phyloP scores from a whole-genome alignment of 2,329 filamentous ascomycete genomes.

The Trichophaea hybrida region DNA sequence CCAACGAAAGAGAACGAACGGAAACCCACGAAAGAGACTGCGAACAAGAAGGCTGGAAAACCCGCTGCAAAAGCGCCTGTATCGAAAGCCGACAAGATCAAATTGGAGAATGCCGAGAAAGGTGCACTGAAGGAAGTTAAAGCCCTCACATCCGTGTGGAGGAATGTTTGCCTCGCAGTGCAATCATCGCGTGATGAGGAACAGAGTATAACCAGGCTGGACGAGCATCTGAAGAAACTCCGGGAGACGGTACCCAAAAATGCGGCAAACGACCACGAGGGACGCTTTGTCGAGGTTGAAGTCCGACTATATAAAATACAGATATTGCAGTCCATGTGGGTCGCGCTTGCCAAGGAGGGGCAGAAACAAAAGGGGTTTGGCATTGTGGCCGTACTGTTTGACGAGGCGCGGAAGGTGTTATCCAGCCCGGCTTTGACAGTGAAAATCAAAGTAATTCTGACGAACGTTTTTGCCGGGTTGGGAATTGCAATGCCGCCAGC shows the following conservation, averaged over 20 bases:
- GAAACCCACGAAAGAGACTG: slow-evolving; percentile 11
- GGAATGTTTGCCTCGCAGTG: slow-evolving; percentile 11
- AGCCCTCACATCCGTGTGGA: slow-evolving; percentile 15
- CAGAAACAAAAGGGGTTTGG: slow-evolving; percentile 26
- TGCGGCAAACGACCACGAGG: slow-evolving; percentile 29
- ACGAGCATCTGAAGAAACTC: slow-evolving; percentile 18
- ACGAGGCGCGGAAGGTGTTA: slow-evolving; percentile 19
- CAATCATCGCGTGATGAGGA: slow-evolving; percentile 16
- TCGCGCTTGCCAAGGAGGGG: slow-evolving; percentile 31
- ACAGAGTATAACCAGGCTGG: slow-evolving; percentile 16
- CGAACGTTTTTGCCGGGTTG: slow-evolving; percentile 22
- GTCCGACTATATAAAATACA: slow-evolving; percentile 37
- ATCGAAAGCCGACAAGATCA: slow-evolving; percentile 21
- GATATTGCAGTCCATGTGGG: slow-evolving; percentile 38
- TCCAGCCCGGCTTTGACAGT: slow-evolving; percentile 14
- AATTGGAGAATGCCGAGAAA: slow-evolving; percentile 17
- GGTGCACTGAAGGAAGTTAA: slow-evolving; percentile 20
- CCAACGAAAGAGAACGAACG: slow-evolving; percentile 29
- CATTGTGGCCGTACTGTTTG: slow-evolving; percentile 16
- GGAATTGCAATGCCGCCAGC: slow-evolving; percentile 18
- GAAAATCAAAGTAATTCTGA: slow-evolving; percentile 13
- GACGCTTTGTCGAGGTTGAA: slow-evolving; percentile 28
- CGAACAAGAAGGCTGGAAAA: slow-evolving; percentile 15
- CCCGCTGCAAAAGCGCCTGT: slow-evolving; percentile 8
- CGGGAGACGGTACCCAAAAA: slow-evolving; percentile 10